A percentile compares a stretch with the other conserved stretches of the same genome.
Evolutionary conservation across 2,329 filamentous ascomycete genomes (phyloP).

Genomic region (Elsinoe necatrix): DNA sequence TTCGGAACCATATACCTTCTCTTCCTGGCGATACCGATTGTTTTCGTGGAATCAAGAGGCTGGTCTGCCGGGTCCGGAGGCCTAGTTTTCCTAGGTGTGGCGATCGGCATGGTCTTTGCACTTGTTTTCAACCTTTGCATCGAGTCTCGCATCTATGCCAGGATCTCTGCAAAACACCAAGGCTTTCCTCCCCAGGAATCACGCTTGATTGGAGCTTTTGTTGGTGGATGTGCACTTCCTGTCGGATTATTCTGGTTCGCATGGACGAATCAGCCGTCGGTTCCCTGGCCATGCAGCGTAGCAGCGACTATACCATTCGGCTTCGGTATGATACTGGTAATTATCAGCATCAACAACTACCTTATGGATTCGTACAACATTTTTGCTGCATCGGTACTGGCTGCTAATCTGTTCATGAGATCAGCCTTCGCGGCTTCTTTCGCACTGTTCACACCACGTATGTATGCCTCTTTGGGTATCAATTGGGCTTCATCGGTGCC

Average conservation of each 20-base stretch:
- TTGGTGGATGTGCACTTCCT: conserved; percentile 55
- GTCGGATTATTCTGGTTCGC: conserved; percentile 60
- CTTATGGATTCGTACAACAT: conserved; percentile 61
- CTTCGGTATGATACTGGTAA: conserved; percentile 56
- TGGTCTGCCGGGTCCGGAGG: conserved; percentile 54
- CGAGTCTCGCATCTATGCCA: conserved; percentile 45
- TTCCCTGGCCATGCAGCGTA: conserved; percentile 50
- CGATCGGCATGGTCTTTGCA: conserved; percentile 55
- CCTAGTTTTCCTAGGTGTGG: conserved; percentile 59
- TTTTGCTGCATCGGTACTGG: conserved; percentile 66
- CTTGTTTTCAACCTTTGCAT: conserved; percentile 46
- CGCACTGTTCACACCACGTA: conserved; percentile 67
- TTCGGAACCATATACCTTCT: conserved; percentile 44
- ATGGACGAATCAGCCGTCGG: conserved; percentile 52
- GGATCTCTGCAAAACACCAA: conserved; percentile 36
- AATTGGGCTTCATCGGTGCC: conserved; percentile 70
- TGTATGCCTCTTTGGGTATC: conserved; percentile 47
- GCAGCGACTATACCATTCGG: conserved; percentile 46
- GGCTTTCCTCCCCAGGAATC: conserved; percentile 59
- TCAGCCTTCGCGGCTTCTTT: conserved; percentile 71
- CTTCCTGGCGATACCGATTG: conserved; percentile 46
- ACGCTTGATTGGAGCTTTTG: conserved; percentile 52
- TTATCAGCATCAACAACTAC: conserved; percentile 57
- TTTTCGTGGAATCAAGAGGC: conserved; percentile 52
- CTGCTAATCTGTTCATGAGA: conserved; percentile 70